Evolutionary conservation across 2,329 filamentous ascomycete genomes (phyloP), one percentile per base, ranked within the genome.

Genomic region (Coniochaeta sp.): DNA sequence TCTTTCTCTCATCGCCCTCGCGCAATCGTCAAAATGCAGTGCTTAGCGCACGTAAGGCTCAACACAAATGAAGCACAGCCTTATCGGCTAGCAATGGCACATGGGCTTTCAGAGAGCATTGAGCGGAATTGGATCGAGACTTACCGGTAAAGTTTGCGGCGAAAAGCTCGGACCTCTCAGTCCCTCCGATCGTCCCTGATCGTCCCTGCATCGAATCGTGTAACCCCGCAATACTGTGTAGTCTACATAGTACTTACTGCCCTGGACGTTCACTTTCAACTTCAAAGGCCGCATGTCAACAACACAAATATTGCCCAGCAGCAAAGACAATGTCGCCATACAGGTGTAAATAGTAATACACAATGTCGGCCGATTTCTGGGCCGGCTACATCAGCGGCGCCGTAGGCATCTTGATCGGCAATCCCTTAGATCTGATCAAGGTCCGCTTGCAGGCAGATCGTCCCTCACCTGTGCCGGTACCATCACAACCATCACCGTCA

Each of bases 291-390:
- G 43, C 26, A 12, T 36, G 31, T 33, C 31, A n/a, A n/a, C n/a
- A n/a, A n/a, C n/a, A n/a, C 31, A 47, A 26, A 26, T 14, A 47
- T 22, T 26, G 4, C 22, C 6, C 7, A 28, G 31, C 3, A 52
- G 47, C 7, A 24, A 52, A 1, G 3, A 52, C 17, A n/a, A 52
- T 52, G 43, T 38, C 34, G 59, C 47, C 8, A 12, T 31, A n/a
- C n/a, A n/a, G n/a, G n/a, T n/a, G n/a, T n/a, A n/a, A 6, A 16
- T 50, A 52, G 47, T 24, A 52, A 2, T 4, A 17, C n/a, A 57
- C 26, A 59, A 93, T 95, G 90, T 90, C 90, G 58, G 85, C 91
- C 66, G 93, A 96, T 72, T 97, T 97, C 74, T 96, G 90, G 90
- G 90, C 93, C 61, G 92, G 93, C 69, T 97, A 96, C 74, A 76